Evolutionary conservation across 345 rosid genomes (phyloP).

Genomic region (Ceriops decandra): DNA sequence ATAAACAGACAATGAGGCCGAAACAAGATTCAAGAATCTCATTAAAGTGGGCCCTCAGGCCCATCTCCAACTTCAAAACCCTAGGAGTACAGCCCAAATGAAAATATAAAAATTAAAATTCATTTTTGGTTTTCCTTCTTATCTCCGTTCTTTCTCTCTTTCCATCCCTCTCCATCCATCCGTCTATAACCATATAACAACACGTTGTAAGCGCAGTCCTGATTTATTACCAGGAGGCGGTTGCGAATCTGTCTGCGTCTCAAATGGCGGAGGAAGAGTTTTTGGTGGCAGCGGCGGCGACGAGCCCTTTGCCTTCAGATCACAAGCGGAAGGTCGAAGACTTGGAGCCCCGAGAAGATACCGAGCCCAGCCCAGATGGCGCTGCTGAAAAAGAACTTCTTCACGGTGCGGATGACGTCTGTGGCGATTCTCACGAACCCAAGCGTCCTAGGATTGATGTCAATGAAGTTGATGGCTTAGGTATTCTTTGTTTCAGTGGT

Average conservation of each 20-base stretch:
- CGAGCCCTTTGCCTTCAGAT: conserved; percentile 36
- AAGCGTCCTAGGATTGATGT: conserved; percentile 59
- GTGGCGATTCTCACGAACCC: conserved; percentile 36
- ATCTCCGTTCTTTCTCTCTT: no score
- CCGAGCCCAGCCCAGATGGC: background rate
- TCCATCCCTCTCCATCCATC: background rate
- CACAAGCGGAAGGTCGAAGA: conserved; percentile 75
- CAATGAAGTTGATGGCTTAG: conserved; percentile 37
- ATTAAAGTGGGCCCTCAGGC: no score
- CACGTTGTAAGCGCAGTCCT: background rate
- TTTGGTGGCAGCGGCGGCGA: conserved; percentile 24
- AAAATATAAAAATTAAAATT: no score
- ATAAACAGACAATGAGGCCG: no score
- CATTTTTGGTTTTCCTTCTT: no score
- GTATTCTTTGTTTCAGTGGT: conserved; percentile 23
- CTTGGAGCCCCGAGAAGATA: conserved; percentile 20
- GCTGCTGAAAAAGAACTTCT: conserved; percentile 6
- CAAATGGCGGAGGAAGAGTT: conserved; percentile 67
- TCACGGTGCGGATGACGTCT: conserved; percentile 17
- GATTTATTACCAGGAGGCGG: background rate
- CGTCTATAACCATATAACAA: background rate
- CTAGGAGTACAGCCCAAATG: no score
- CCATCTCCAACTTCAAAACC: no score
- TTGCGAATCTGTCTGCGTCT: background rate
- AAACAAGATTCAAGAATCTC: no score